A percentile compares a stretch with the other conserved stretches of the same genome.
These are phyloP conservation scores for Hortaea werneckii DNA, from an alignment of 2,329 filamentous ascomycete genomes.

Conservation along the genomic window DNA sequence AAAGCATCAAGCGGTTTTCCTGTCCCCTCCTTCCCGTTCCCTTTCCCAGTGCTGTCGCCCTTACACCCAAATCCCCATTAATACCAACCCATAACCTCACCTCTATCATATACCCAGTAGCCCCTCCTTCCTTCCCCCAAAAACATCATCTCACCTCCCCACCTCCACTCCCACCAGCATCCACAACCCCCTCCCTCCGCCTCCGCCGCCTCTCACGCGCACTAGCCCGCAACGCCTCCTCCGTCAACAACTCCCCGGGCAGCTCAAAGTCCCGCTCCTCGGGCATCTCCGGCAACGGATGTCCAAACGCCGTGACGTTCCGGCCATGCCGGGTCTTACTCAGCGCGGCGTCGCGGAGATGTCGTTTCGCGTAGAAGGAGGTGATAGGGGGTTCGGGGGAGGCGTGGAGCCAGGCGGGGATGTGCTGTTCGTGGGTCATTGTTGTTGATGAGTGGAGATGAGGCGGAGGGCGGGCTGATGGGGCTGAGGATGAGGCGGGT, in stretches of 20 bases:
- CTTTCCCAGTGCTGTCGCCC: no score
- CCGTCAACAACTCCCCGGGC: constrained; percentile 52
- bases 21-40: no score
- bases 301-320: constrained; percentile 69
- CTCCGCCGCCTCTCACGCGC: constrained; percentile 54
- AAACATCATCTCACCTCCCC: not conserved
- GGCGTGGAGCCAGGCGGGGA: constrained; percentile 14
- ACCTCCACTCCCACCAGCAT: constrained; percentile 7
- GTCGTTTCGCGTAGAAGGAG: constrained; percentile 77
- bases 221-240: constrained; percentile 41
- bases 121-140: not conserved
- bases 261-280: constrained; percentile 62
- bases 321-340: constrained; percentile 60
- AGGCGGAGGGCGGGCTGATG: constrained; percentile 1
- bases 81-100: not conserved
- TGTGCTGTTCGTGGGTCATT: not conserved
- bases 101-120: not conserved
- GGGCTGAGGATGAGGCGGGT: constrained; percentile 5
- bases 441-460: not conserved
- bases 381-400: constrained; percentile 45
- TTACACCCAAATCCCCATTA: not conserved
- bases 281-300: constrained; percentile 60
- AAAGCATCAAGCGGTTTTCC: no score
- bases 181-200: constrained; percentile 39
- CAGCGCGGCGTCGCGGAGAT: constrained; percentile 72